phyloP scores from a whole-genome alignment of 2,329 filamentous ascomycete genomes.

The Xylaria digitata region DNA sequence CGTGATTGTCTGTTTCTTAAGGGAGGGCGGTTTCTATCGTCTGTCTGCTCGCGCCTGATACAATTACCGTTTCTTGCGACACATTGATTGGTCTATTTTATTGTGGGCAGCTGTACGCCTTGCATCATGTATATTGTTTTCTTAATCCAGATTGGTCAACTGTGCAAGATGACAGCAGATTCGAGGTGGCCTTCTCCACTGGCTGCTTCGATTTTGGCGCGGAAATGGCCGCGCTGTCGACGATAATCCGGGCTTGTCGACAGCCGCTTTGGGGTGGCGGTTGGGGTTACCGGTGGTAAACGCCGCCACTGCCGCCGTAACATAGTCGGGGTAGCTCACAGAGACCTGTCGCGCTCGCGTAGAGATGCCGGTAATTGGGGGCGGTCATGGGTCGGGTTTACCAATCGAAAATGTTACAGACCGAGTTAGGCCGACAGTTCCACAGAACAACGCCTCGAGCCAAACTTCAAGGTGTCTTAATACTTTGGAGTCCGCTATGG shows the following conservation, averaged over 20 bases:
- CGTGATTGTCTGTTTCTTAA: conserved; percentile 4
- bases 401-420: conserved; percentile 15
- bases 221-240: conserved; percentile 22
- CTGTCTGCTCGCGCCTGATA: conserved; percentile 9
- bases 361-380: conserved; percentile 13
- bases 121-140: conserved; percentile 31
- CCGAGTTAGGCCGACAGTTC: conserved; percentile 19
- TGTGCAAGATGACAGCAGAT: conserved; percentile 27
- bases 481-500: conserved; percentile 6
- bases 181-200: not conserved
- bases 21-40: conserved; percentile 19
- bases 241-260: conserved; percentile 8
- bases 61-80: conserved; percentile 16
- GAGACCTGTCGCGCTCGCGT: conserved; percentile 20
- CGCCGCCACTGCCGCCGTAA: conserved; percentile 24
- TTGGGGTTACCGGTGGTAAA: not conserved
- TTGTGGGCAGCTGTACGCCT: conserved; percentile 29
- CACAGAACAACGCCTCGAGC: conserved; percentile 23
- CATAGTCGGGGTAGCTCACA: conserved; percentile 19
- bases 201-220: conserved; percentile 16
- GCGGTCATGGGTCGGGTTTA: conserved; percentile 16
- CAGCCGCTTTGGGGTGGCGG: conserved; percentile 11
- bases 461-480: conserved; percentile 19
- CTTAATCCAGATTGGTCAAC: conserved; percentile 23
- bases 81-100: conserved; percentile 29